These are phyloP conservation scores for Globisporangium cystogenes DNA, from an alignment of 352 stramenopile species.

Conservation along the genomic window DNA sequence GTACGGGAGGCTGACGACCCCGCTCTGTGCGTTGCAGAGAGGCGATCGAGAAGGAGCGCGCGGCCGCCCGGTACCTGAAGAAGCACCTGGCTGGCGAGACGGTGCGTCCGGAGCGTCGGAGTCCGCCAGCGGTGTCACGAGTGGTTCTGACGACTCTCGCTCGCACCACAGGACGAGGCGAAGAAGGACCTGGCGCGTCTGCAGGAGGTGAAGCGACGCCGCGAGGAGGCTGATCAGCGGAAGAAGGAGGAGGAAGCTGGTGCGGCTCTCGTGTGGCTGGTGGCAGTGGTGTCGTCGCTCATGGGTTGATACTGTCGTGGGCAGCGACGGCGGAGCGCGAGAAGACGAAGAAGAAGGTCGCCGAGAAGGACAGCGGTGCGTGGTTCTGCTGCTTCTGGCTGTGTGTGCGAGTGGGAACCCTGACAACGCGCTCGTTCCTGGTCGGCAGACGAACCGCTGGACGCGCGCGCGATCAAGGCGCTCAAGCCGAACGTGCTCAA, in stretches of 20 bases:
- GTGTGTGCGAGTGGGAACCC: background rate
- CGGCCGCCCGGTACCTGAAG: constrained; percentile 73
- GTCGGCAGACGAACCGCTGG: constrained; percentile 60
- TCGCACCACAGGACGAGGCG: constrained; percentile 43
- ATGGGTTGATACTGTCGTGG: constrained; percentile 8
- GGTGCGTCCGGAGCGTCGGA: constrained; percentile 13
- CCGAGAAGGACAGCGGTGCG: constrained; percentile 57
- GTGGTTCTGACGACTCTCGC: background rate
- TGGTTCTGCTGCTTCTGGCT: background rate
- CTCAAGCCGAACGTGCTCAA: constrained; percentile 86
- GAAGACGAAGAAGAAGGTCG: constrained; percentile 60
- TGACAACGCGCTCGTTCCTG: background rate
- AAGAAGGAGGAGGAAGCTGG: constrained; percentile 79
- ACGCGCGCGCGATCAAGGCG: constrained; percentile 79
- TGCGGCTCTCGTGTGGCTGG: constrained; percentile 14
- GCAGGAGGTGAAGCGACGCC: constrained; percentile 69
- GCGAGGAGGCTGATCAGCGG: constrained; percentile 74
- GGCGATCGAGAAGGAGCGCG: constrained; percentile 80
- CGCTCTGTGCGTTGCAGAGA: constrained; percentile 25
- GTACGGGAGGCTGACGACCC: background rate
- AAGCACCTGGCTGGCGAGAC: constrained; percentile 83
- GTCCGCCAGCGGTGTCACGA: background rate
- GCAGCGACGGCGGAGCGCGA: constrained; percentile 50
- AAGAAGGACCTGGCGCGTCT: constrained; percentile 84
- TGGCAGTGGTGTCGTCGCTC: background rate